Percentiles rank a stretch among this genome's conserved stretches.
Conservation (phyloP, 257 asterid genomes). For the Salvia splendens region DNA sequence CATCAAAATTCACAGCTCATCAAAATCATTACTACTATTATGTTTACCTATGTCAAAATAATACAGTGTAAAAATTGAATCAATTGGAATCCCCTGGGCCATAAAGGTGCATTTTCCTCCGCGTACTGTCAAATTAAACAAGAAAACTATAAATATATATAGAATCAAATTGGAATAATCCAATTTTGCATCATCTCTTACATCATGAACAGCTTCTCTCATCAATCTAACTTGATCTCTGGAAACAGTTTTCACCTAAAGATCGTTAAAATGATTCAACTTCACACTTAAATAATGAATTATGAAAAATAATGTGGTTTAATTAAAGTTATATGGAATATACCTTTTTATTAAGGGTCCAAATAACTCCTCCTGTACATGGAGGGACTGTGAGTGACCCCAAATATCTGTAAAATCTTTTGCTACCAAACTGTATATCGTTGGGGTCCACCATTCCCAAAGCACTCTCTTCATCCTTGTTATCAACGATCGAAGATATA, state of each 20-base stretch:
- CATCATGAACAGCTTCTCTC: constrained; percentile 68
- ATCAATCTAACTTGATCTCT: constrained; percentile 55
- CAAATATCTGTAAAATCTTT: constrained; percentile 47
- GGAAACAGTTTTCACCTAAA: constrained; percentile 65
- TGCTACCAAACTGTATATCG: constrained; percentile 31
- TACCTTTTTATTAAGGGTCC: constrained; percentile 65
- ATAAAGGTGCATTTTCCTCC: constrained; percentile 53
- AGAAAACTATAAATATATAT: not conserved
- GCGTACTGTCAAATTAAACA: constrained; percentile 47
- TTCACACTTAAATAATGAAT: too few species aligned
- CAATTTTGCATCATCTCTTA: constrained; percentile 36
- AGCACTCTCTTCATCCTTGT: constrained; percentile 19
- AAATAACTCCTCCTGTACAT: constrained; percentile 70
- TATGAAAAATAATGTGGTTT: not conserved
- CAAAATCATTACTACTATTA: not conserved
- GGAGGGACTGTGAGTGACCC: constrained; percentile 84
- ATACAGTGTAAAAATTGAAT: not conserved
- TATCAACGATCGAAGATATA: constrained; percentile 39
- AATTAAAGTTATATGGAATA: not conserved
- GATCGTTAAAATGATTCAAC: not conserved
- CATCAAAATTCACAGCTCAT: not conserved
- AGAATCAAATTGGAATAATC: not conserved
- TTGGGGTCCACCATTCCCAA: constrained; percentile 51
- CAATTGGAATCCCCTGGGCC: constrained; percentile 31
- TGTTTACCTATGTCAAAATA: not conserved